Percentiles rank a stretch among this genome's conserved stretches.
Evolutionary conservation across 805 yeast species (phyloP).

Genomic region (Candida stauntonica): DNA sequence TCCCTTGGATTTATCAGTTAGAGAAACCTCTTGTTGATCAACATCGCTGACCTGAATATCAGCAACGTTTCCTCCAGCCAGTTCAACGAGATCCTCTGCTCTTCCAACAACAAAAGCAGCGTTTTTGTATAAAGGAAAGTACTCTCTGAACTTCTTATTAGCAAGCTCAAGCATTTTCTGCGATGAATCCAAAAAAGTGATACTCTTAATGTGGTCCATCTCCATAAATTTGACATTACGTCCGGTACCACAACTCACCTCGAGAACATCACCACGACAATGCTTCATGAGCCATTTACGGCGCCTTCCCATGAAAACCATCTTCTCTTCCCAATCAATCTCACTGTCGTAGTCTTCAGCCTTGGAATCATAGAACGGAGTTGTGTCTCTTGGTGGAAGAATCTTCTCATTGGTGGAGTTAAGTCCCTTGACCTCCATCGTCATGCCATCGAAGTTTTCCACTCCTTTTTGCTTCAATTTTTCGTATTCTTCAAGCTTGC

Average conservation of each 20-base stretch:
- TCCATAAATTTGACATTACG: slow-evolving; percentile 78
- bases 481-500: slow-evolving; percentile 55
- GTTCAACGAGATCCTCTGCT: slow-evolving; percentile 71
- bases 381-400: slow-evolving; percentile 74
- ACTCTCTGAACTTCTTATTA: slow-evolving; percentile 61
- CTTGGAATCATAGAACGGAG: slow-evolving; percentile 68
- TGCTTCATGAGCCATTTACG: slow-evolving; percentile 78
- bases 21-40: slow-evolving; percentile 23
- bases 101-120: slow-evolving; percentile 88
- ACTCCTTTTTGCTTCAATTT: slow-evolving; percentile 40
- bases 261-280: slow-evolving; percentile 83
- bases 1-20: slow-evolving; percentile 24
- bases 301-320: slow-evolving; percentile 47
- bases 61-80: slow-evolving; percentile 38
- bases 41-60: slow-evolving; percentile 21
- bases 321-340: slow-evolving; percentile 52
- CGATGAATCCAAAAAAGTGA: slow-evolving; percentile 85
- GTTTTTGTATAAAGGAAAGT: slow-evolving; percentile 60
- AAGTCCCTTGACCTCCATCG: slow-evolving; percentile 28
- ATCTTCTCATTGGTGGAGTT: slow-evolving; percentile 37
- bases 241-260: slow-evolving; percentile 95
- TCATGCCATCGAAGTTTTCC: slow-evolving; percentile 29
- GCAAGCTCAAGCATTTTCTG: slow-evolving; percentile 80
- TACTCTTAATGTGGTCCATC: slow-evolving; percentile 55
- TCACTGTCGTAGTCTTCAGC: slow-evolving; percentile 81